Conservation (phyloP, 148 eudicot genomes). For the Suaeda aralocaspica region DNA sequence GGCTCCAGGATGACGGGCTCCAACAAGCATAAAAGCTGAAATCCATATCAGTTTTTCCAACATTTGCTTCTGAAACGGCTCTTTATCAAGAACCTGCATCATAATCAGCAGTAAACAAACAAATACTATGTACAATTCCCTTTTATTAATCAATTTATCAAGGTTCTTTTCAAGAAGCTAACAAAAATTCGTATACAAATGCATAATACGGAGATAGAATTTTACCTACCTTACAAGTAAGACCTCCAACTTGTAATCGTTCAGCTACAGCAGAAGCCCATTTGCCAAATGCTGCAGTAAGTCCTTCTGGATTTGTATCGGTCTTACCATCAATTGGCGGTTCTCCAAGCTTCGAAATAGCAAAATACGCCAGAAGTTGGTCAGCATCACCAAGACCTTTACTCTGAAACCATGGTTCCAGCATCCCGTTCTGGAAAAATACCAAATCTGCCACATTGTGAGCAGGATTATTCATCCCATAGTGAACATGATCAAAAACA, state of each 20-base stretch:
- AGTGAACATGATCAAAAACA: background rate
- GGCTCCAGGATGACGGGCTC: constrained; percentile 98
- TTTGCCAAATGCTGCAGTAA: constrained; percentile 92
- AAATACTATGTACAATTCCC: background rate
- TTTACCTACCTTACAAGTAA: constrained; percentile 74
- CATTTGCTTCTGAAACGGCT: constrained; percentile 88
- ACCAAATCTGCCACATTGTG: constrained; percentile 97
- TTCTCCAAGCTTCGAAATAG: constrained; percentile 88
- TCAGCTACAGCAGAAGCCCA: constrained; percentile 91
- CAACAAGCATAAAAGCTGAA: constrained; percentile 95
- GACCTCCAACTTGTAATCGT: constrained; percentile 83
- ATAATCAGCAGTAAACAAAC: background rate
- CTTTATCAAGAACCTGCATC: constrained; percentile 82
- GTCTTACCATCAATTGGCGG: constrained; percentile 90
- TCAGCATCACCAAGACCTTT: constrained; percentile 79
- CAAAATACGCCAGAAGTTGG: constrained; percentile 96
- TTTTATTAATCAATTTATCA: background rate
- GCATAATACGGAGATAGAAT: background rate
- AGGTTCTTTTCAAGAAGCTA: background rate
- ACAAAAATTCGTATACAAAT: background rate
- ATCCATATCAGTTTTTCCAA: constrained; percentile 97
- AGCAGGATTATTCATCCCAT: constrained; percentile 29
- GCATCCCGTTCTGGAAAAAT: constrained; percentile 99
- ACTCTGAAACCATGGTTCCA: constrained; percentile 92
- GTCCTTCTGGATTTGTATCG: constrained; percentile 91